A percentile compares a stretch with the other conserved stretches of the same genome.
Evolutionary conservation across 345 rosid genomes (phyloP).

Genomic region (rapeseed (Brassica napus)): DNA sequence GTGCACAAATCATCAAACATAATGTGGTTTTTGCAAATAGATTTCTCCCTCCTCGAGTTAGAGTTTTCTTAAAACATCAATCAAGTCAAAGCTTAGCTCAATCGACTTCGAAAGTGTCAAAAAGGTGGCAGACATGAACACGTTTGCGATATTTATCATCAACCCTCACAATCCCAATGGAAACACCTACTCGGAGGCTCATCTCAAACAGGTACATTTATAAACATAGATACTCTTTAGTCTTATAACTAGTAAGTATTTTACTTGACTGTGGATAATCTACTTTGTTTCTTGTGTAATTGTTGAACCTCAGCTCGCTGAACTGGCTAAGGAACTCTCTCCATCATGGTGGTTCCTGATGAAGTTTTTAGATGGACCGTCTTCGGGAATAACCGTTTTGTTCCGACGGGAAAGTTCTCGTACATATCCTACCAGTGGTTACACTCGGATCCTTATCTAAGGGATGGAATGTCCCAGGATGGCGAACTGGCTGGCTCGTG

Average conservation of each 20-base stretch:
- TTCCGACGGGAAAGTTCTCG: constrained; percentile 54
- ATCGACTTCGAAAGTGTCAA: constrained; percentile 52
- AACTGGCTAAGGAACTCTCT: constrained; percentile 47
- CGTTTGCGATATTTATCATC: constrained; percentile 53
- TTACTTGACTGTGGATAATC: background rate
- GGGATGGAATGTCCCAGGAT: constrained; percentile 62
- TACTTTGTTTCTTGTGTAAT: background rate
- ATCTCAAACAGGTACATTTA: constrained; percentile 41
- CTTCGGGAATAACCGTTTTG: constrained; percentile 51
- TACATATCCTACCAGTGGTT: constrained; percentile 48
- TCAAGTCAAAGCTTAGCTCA: background rate
- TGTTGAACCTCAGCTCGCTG: constrained; percentile 46
- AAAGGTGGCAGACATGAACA: constrained; percentile 50
- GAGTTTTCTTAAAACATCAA: background rate
- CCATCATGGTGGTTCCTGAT: constrained; percentile 55
- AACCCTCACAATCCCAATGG: constrained; percentile 45
- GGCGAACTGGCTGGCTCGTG: constrained; percentile 62
- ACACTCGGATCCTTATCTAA: constrained; percentile 62
- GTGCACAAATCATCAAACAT: background rate
- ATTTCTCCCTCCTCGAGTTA: background rate
- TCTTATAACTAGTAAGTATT: background rate
- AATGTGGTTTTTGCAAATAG: background rate
- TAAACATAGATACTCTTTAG: background rate
- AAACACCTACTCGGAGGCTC: constrained; percentile 43
- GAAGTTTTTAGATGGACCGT: constrained; percentile 52